phyloP scores from a whole-genome alignment of 2,329 filamentous ascomycete species.

The Meredithiella fracta region DNA sequence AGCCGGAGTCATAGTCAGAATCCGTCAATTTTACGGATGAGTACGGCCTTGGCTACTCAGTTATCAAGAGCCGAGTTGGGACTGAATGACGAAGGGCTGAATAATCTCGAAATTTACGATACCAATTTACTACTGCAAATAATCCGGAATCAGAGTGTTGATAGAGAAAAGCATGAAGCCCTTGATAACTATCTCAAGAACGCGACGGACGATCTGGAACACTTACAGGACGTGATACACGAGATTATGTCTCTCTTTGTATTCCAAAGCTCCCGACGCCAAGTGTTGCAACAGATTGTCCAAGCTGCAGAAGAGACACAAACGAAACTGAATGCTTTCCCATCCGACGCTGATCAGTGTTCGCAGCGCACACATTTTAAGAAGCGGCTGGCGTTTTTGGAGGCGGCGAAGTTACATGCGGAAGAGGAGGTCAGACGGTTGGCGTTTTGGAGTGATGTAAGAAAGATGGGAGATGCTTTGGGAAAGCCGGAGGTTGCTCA shows the following conservation, averaged over 20 bases:
- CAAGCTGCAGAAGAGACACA: constrained; percentile 38
- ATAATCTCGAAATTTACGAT: constrained; percentile 32
- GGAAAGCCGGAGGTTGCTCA: constrained; percentile 32
- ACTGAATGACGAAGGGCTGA: constrained; percentile 38
- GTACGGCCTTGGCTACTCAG: constrained; percentile 11
- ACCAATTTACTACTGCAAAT: constrained; percentile 52
- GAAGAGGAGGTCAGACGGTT: constrained; percentile 65
- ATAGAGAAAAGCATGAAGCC: constrained; percentile 78
- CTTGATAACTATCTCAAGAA: constrained; percentile 69
- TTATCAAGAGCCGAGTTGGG: constrained; percentile 28
- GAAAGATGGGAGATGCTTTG: constrained; percentile 40
- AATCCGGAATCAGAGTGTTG: constrained; percentile 57
- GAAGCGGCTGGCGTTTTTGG: constrained; percentile 48
- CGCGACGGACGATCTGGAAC: constrained; percentile 42
- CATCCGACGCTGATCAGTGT: constrained; percentile 21
- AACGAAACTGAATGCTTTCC: constrained; percentile 26
- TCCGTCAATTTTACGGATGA: constrained; percentile 2
- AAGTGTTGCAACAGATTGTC: constrained; percentile 56
- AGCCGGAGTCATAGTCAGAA: constrained; percentile 5
- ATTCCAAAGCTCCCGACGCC: constrained; percentile 72
- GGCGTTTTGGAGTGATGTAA: constrained; percentile 79
- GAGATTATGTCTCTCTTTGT: constrained; percentile 75
- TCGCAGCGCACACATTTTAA: constrained; percentile 22
- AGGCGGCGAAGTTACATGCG: constrained; percentile 56
- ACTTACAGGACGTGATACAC: constrained; percentile 61